These are phyloP conservation scores for Taiwanofungus camphoratus DNA, from an alignment of 1,284 basidiomycete genomes.

Conservation along the genomic window DNA sequence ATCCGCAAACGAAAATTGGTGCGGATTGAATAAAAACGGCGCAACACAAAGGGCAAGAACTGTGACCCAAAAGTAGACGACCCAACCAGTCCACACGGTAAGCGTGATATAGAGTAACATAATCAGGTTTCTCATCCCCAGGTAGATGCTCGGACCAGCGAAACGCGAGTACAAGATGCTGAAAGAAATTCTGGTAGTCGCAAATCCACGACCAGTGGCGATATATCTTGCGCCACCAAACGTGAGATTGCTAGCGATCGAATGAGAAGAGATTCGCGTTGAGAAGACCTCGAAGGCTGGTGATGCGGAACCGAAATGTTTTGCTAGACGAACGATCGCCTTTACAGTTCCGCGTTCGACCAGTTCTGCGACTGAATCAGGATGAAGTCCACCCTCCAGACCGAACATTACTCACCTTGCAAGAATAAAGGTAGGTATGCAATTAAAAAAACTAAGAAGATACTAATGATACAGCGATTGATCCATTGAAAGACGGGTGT, in stretches of 20 bases:
- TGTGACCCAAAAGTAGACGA: constrained; percentile 96
- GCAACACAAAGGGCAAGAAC: constrained; percentile 84
- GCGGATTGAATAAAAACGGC: constrained; percentile 95
- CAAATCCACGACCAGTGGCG: constrained; percentile 98
- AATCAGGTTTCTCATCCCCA: constrained; percentile 87
- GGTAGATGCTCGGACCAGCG: constrained; percentile 93
- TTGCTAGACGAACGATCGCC: constrained; percentile 82
- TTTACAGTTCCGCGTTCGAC: constrained; percentile 89
- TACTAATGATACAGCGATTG: constrained; percentile 89
- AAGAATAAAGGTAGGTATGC: constrained; percentile 90
- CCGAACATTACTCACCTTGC: constrained; percentile 58
- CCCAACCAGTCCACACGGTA: constrained; percentile 82
- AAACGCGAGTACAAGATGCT: constrained; percentile 93
- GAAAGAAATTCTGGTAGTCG: constrained; percentile 90
- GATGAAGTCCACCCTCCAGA: not conserved
- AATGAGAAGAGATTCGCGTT: constrained; percentile 94
- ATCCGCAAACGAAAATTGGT: constrained; percentile 92
- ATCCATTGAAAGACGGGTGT: constrained; percentile 91
- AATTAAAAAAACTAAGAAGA: constrained; percentile 96
- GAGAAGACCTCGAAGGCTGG: constrained; percentile 95
- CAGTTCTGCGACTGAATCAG: constrained; percentile 54
- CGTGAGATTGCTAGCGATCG: constrained; percentile 89
- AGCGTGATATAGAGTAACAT: constrained; percentile 90
- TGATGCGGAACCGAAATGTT: constrained; percentile 91
- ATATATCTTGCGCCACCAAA: constrained; percentile 97